phyloP scores from a whole-genome alignment of 345 rosid species.

The Ailanthus altissimus region DNA sequence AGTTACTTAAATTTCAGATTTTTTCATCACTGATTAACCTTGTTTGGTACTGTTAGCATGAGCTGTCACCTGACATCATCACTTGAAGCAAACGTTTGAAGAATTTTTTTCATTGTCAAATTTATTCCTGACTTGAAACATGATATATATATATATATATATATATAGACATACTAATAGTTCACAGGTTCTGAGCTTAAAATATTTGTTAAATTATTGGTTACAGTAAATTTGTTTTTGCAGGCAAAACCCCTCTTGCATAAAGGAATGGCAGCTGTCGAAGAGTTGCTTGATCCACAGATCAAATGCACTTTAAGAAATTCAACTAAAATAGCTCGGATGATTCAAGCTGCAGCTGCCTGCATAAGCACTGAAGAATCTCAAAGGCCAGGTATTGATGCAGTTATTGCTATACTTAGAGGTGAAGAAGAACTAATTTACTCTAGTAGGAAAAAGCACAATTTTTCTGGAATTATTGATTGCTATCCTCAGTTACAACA shows the following conservation, averaged over 20 bases:
- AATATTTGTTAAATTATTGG: background rate
- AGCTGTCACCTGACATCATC: background rate
- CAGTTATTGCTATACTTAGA: slow-evolving; percentile 54
- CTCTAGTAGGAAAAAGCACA: slow-evolving; percentile 44
- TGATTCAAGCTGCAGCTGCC: slow-evolving; percentile 78
- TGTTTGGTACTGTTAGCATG: background rate
- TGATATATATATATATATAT: too few species aligned
- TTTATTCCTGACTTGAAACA: background rate
- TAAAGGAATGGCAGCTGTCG: slow-evolving; percentile 60
- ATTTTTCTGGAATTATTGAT: slow-evolving; percentile 61
- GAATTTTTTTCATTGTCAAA: background rate
- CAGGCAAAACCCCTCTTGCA: slow-evolving; percentile 82
- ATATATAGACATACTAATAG: background rate
- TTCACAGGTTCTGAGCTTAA: background rate
- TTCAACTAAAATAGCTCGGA: slow-evolving; percentile 46
- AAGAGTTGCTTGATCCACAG: slow-evolving; percentile 71
- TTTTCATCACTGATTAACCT: background rate
- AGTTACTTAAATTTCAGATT: background rate
- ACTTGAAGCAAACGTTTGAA: background rate
- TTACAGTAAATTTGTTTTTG: slow-evolving; percentile 9
- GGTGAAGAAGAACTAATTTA: slow-evolving; percentile 52
- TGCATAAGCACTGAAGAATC: slow-evolving; percentile 74
- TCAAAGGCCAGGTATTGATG: slow-evolving; percentile 59
- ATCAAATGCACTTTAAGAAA: slow-evolving; percentile 42
- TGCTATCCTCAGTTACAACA: slow-evolving; percentile 61